Base-by-base conservation (phyloP, 2,329 filamentous ascomycete genomes). In the Calonectria pseudoturangicola region DNA sequence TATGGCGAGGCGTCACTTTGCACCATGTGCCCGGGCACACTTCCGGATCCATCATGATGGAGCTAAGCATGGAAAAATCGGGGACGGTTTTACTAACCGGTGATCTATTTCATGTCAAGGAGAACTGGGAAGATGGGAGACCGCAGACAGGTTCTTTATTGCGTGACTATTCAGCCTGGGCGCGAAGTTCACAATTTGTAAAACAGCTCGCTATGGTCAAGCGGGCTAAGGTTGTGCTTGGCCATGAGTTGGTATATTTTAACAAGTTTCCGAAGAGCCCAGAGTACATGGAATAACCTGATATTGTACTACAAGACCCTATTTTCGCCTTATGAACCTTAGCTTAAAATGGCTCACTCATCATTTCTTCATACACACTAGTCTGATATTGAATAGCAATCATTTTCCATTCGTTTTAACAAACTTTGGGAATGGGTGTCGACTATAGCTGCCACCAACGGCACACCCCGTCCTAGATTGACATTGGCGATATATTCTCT, bases 41-140 rank as follows among this genome's bases (percentile, higher is more conserved):
- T n/a, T 58, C 18, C 6, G 54, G 54, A n/a, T 58, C 54, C 7
- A 58, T 58, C n/a, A 58, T 58, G 54, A 58, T 58, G 54, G 54
- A 58, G 33, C 21, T 58, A 27, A 41, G n/a, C 6, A 13, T 58
- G 33, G 5, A 39, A 27, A 58, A 58, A 2, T 58, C 54, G 21
- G 54, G 33, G 9, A 58, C 54, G 18, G 33, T 58, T 12, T 58
- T 58, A 2, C 33, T 58, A 2, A 58, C 54, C 2, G 54, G 54
- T 8, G 54, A 58, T 41, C n/a, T 58, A 16, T 58, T 58, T 15
- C 54, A 58, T 27, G 33, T 58, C 6, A 58, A 41, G 4, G 54
- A 58, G 54, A 58, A 58, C n/a, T 58, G 54, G 54, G 54, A 58
- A 33, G 54, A 58, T 18, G 54, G 54, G 3, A 39, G 54, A 3